Conservation (phyloP, 192 early-diverging fungal species). For the Ambispora gerdemannii region DNA sequence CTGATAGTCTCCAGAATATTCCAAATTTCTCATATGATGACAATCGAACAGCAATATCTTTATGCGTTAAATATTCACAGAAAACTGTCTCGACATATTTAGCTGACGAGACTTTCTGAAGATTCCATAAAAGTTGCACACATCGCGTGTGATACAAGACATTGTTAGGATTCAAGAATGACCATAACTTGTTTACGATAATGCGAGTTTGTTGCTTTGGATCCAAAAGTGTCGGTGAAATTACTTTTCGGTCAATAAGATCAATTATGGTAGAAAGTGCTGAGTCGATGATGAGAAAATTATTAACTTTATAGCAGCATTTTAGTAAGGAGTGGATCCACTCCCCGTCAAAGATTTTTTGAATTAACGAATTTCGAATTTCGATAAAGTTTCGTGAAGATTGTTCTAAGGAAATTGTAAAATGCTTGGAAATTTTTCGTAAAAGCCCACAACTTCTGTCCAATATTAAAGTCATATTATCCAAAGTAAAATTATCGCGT, state of each 20-base stretch:
- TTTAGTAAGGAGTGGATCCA: slow-evolving; percentile 30
- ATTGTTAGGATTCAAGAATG: slow-evolving; percentile 54
- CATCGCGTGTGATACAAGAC: slow-evolving; percentile 57
- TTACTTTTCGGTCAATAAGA: slow-evolving; percentile 40
- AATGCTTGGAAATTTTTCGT: background rate
- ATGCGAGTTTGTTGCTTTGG: slow-evolving; percentile 35
- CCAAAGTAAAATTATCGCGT: background rate
- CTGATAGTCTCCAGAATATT: slow-evolving; percentile 67
- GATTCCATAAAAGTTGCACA: slow-evolving; percentile 63
- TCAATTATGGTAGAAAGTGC: slow-evolving; percentile 43
- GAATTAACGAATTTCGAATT: background rate
- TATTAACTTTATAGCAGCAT: slow-evolving; percentile 35
- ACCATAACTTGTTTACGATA: slow-evolving; percentile 66
- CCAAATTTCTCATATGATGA: slow-evolving; percentile 62
- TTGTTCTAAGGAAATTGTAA: background rate
- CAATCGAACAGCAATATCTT: slow-evolving; percentile 36
- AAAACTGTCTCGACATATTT: slow-evolving; percentile 65
- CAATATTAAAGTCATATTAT: background rate
- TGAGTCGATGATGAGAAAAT: slow-evolving; percentile 51
- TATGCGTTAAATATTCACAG: slow-evolving; percentile 45
- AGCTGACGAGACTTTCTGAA: slow-evolving; percentile 49
- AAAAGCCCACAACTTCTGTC: slow-evolving; percentile 20
- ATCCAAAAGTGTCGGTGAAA: slow-evolving; percentile 34
- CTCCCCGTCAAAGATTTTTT: slow-evolving; percentile 3
- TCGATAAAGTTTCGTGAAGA: too few relatives aligned